A percentile compares a stretch with the other conserved stretches of the same genome.
Conservation (phyloP, 768 basidiomycete species). For the Lentinula detonsa region DNA sequence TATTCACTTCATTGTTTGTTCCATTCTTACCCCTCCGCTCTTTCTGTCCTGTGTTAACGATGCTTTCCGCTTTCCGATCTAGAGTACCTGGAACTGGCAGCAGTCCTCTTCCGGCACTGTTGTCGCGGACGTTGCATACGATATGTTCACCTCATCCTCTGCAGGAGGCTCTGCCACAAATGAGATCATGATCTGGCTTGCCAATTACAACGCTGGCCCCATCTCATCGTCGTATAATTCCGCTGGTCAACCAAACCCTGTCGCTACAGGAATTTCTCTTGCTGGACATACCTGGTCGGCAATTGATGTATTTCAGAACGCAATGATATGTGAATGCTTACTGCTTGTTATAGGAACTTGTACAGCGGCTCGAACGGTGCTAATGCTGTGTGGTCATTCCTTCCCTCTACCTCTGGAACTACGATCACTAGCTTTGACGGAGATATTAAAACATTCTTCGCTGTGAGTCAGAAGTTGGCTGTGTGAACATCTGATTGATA, state of each 20-base stretch:
- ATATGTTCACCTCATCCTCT: conserved; percentile 53
- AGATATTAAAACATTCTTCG: conserved; percentile 4
- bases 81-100: conserved; percentile 56
- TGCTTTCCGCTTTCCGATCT: not conserved
- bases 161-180: conserved; percentile 41
- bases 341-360: not conserved
- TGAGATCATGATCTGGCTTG: conserved; percentile 66
- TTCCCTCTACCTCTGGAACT: conserved; percentile 1
- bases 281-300: conserved; percentile 45
- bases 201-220: conserved; percentile 49
- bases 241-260: conserved; percentile 39
- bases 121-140: conserved; percentile 55
- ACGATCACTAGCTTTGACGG: conserved; percentile 1
- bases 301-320: not conserved
- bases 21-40: not conserved
- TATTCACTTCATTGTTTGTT: not conserved
- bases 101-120: conserved; percentile 33
- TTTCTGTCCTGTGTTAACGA: not conserved
- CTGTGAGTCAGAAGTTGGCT: not conserved
- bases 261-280: conserved; percentile 36
- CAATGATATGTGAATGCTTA: not conserved
- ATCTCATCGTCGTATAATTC: conserved; percentile 45
- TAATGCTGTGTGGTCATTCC: not conserved
- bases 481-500: not conserved
- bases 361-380: conserved; percentile 2